Base-by-base conservation (phyloP, 805 yeast genomes). In the Pichia insulana region DNA sequence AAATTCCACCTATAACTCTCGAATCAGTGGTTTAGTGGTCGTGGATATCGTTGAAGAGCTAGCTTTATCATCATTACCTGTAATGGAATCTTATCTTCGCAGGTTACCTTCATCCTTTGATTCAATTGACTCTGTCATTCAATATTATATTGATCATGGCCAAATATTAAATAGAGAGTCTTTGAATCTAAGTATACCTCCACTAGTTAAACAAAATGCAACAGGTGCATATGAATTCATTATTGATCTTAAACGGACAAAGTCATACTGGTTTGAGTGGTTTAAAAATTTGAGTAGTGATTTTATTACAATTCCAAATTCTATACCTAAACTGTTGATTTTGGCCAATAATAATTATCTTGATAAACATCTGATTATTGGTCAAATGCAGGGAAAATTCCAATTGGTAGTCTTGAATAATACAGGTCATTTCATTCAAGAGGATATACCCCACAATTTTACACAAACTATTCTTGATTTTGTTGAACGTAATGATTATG, bases 331-430 rank as follows among this genome's bases (percentile, higher is more conserved):
- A 53, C 52, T 92, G 41, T 69, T 92, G 33, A 70, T 92, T 1
- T 63, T 94, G 13, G 94, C 97, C 0, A 95, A 95, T 3, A 83
- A 89, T 40, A 97, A 92, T 50, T 78, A 83, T 17, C 68, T 94
- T 26, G 98, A 92, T 62, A 87, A 82, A 49, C 74, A 74, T 31
- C 67, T 92, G 37, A 87, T 89, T 61, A 79, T 92, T 40, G 99
- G 97, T 1, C 98, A 94, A 62, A 92, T 92, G 98, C 97, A 89
- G 63, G 99, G 99, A 2, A 81, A 79, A 58, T 92, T 83, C 60
- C 99, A 94, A 62, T 70, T 92, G 33, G 78, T 85, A 12, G 92
- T 88, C 4, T 81, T 87, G 3, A 62, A 62, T 48, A 82, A 80
- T 42, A 69, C 88, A 2, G 97, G 97, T 1, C 99, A 92, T 63